Conservation (phyloP, 2,329 filamentous ascomycete genomes). For the Alternaria ethzedia region DNA sequence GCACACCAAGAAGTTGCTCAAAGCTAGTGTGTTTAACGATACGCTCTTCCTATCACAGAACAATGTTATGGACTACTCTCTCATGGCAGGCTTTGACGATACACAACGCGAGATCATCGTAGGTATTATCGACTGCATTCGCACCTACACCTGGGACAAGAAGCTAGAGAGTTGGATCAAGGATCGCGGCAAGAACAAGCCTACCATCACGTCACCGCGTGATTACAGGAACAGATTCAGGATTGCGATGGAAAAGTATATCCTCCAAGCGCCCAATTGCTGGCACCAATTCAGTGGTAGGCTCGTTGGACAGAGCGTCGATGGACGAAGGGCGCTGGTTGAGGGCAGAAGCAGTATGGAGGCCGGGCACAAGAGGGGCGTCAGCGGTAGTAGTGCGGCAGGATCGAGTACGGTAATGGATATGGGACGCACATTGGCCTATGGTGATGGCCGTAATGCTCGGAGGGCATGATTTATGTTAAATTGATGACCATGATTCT, state of each 20-base stretch:
- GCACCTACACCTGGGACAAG: conserved; percentile 99
- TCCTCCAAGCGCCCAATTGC: conserved; percentile 75
- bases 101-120: conserved; percentile 88
- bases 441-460: background rate
- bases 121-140: conserved; percentile 95
- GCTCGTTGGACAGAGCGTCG: conserved; percentile 25
- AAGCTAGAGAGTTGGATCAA: conserved; percentile 99
- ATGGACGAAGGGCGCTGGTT: conserved; percentile 18
- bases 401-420: conserved; percentile 8
- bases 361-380: conserved; percentile 20
- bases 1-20: conserved; percentile 91
- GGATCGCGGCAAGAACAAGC: conserved; percentile 84
- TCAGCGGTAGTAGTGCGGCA: conserved; percentile 21
- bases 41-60: conserved; percentile 93
- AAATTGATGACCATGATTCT: background rate
- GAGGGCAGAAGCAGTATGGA: conserved; percentile 13
- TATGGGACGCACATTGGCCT: conserved; percentile 1
- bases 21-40: conserved; percentile 95
- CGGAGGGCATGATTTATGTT: background rate
- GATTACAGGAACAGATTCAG: conserved; percentile 97
- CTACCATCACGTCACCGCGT: conserved; percentile 95
- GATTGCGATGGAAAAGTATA: conserved; percentile 93
- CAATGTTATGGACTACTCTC: conserved; percentile 98
- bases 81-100: conserved; percentile 98
- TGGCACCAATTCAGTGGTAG: conserved; percentile 70